phyloP scores from a whole-genome alignment of 495 filamentous ascomycete species.

The Aspergillus sclerotioniger region DNA sequence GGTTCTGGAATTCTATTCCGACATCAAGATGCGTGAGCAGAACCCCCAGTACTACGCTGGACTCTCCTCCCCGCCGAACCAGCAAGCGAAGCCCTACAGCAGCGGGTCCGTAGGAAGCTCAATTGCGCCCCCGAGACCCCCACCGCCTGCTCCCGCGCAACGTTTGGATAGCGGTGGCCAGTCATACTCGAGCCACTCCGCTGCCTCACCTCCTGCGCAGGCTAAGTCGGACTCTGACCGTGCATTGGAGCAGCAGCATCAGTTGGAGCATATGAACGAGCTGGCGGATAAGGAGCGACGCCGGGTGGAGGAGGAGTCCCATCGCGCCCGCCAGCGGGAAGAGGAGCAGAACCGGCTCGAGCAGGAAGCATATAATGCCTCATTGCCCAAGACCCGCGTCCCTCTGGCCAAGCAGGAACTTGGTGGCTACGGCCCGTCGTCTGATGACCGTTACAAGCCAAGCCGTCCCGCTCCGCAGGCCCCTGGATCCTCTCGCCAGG shows the following conservation, averaged over 20 bases:
- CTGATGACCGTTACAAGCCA: conserved; percentile 74
- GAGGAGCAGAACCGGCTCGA: conserved; percentile 67
- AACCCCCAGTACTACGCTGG: conserved; percentile 76
- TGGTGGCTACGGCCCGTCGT: conserved; percentile 61
- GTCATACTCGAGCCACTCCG: conserved; percentile 36
- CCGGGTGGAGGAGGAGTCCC: conserved; percentile 52
- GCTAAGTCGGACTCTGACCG: conserved; percentile 37
- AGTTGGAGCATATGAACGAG: conserved; percentile 49
- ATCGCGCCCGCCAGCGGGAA: conserved; percentile 59
- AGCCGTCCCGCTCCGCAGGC: conserved; percentile 61
- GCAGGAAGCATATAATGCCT: conserved; percentile 82
- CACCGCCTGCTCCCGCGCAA: conserved; percentile 52
- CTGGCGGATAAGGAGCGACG: conserved; percentile 50
- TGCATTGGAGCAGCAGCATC: conserved; percentile 39
- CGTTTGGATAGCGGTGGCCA: conserved; percentile 39
- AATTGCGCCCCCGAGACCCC: conserved; percentile 76
- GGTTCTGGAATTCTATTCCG: conserved; percentile 95
- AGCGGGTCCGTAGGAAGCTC: conserved; percentile 55
- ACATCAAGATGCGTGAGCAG: conserved; percentile 83
- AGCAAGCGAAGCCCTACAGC: conserved; percentile 42
- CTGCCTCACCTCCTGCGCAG: conserved; percentile 37
- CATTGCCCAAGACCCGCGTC: conserved; percentile 69
- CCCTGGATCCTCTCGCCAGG: conserved; percentile 46
- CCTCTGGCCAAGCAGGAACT: conserved; percentile 87
- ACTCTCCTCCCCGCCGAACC: conserved; percentile 54